Base-by-base conservation (phyloP, 768 basidiomycete species). In the Clavaria fumosa region DNA sequence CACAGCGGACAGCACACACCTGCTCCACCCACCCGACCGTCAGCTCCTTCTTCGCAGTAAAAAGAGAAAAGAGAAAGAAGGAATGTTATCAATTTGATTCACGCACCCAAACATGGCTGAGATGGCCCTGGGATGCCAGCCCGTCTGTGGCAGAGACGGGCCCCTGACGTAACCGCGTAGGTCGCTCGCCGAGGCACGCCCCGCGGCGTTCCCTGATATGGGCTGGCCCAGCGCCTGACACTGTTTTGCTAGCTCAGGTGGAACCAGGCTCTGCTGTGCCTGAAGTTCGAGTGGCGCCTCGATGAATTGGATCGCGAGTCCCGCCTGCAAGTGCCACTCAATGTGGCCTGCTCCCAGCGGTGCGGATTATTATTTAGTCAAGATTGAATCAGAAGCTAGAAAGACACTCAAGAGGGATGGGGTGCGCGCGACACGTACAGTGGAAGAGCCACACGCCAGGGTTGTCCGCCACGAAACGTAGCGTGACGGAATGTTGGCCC, bases 361-460 rank as follows among this genome's bases (percentile, higher is more conserved):
- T 9, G 26, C 26, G 24, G 19, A 4, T n/a, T 22, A 21, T 22
- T 24, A 11, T 37, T 27, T 39, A 39, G n/a, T 32, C 30, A 7
- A 17, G 10, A 31, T 20, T 11, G 14, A 5, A 20, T 33, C 31
- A 5, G n/a, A 30, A 32, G 19, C 12, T 33, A 20, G 33, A 30
- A 22, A 5, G 31, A 41, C 7, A 37, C 23, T 27, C 15, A 34
- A n/a, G 14, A 9, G 26, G 9, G 26, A 9, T 28, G 9, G 26
- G 14, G 9, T 28, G 9, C 14, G 26, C n/a, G n/a, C n/a, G 2
- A 47, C 22, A 62, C 77, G 38, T 50, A 78, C 76, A 88, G 53
- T 85, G 83, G 53, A 88, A 70, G 45, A 88, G 55, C 82, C 86
- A 91, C 5, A 70, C 76, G 7, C 93, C 93, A 1, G 93, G 93